Base-by-base conservation (phyloP, 169 alveolate genomes). In the Besnoitia besnoiti region DNA sequence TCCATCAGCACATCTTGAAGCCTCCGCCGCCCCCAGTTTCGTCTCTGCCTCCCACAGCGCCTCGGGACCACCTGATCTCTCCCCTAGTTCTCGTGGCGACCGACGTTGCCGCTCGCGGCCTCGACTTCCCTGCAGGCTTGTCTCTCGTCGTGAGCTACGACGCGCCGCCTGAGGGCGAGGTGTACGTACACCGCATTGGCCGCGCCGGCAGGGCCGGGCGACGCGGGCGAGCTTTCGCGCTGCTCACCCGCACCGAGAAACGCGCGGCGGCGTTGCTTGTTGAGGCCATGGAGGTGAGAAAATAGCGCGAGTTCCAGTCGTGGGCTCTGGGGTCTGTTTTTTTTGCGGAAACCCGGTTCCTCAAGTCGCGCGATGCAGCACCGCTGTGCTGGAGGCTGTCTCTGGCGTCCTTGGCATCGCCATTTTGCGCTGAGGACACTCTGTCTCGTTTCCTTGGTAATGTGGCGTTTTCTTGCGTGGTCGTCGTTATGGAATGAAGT, bases 121-220 rank as follows among this genome's bases (percentile, higher is more conserved):
- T 98, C 88, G 99, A 98, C 90, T 97, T 98, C 94, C 96, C 96
- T 80, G 90, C 90, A 0, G 97, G 96, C 80, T 98, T 98, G 49
- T 96, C 97, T 30, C 95, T 96, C n/a, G 98, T 98, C n/a, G 95
- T 98, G 37, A 97, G 97, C 94, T 98, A 96, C 94, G 99, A 97
- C 91, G 97, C 97, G 67, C 99, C 99, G 14, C 95, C 96, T 91
- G 95, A 96, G 33, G 95, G 97, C 37, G 96, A 96, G 37, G 96
- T 95, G 85, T 97, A 98, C 93, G 97, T 97, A 75, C 99, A 98
- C 94, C 97, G 99, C 94, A 96, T 97, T 21, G 99, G 99, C 5
- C 97, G 99, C 90, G 97, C 99, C 35, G 99, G 99, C 12, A 95
- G 99, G 92, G 99, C 98, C 10, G 99, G 99, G 0, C 96, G 97